Evolutionary conservation across 2,329 filamentous ascomycete species (phyloP), one percentile per base, ranked within the genome.

Genomic region (Hymenoscyphus fraxineus): DNA sequence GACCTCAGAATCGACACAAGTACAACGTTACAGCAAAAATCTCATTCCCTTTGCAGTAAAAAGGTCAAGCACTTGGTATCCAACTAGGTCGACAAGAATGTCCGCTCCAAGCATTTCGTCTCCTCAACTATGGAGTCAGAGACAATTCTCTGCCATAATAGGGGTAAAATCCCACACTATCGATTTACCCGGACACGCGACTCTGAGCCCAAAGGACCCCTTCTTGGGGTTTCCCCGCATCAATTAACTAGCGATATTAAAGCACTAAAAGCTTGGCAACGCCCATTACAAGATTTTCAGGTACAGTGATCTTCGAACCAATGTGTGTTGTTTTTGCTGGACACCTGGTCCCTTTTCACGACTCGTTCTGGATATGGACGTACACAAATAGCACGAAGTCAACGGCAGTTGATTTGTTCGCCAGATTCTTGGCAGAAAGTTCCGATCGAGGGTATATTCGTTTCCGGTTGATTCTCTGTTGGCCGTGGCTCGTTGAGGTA

Each of bases 221-320:
- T 32, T 31, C 27, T 59, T 56, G 55, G 55, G 63, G 59, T 56
- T 65, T 65, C 63, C 63, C 63, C 63, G 63, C 63, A 65, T 65
- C 56, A 59, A 65, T 64, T 40, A 61, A 61, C 59, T 35, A 19
- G 54, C 60, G 40, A 62, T 65, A 65, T 65, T 65, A 65, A 65
- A 59, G 62, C 58, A 32, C 19, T 16, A 35, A 22, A 39, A 54
- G 16, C 56, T 31, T 38, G 13, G 31, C 40, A 40, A 51, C 61
- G 47, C 35, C 6, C 2, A 27, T 40, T 56, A 58, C 56, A 16
- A 61, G 51, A 62, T 62, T 31, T 58, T 65, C 63, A 65, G 63
- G 60, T 62, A 65, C 60, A 51, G 32, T 51, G 19, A n/a, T 27
- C 35, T 47, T 9, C 22, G 44, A 38, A 19, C 58, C 47, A 47